A percentile compares a stretch with the other conserved stretches of the same genome.
Conservation (phyloP, 305 asterid species). For the Solanum hybrid region DNA sequence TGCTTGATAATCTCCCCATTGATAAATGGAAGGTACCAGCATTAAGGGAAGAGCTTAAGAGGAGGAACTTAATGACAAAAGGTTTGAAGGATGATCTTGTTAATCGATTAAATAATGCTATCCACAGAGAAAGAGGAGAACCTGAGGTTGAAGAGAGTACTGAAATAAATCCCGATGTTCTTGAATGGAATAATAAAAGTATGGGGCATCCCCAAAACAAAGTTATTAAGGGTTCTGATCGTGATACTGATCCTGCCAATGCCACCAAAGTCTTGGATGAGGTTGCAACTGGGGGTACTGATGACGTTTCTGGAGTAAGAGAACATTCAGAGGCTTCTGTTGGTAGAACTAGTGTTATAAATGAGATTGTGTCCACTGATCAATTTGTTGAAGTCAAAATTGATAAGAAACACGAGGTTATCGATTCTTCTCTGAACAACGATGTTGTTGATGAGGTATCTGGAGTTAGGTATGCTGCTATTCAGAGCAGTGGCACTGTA, state of each 20-base stretch:
- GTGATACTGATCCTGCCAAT: neutral
- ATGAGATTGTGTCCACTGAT: neutral
- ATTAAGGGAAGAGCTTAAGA: constrained; percentile 84
- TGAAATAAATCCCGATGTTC: neutral
- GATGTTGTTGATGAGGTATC: neutral
- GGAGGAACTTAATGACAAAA: constrained; percentile 40
- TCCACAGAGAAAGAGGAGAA: constrained; percentile 40
- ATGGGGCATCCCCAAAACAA: neutral
- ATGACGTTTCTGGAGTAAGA: neutral
- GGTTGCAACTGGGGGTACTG: neutral
- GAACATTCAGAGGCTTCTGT: neutral
- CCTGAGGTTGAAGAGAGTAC: constrained; percentile 2
- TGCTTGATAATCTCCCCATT: constrained; percentile 51
- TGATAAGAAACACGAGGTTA: neutral
- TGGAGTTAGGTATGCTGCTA: neutral
- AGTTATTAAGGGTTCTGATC: neutral
- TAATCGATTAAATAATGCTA: constrained; percentile 63
- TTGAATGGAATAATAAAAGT: neutral
- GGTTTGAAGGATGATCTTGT: constrained; percentile 83
- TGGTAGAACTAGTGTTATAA: neutral
- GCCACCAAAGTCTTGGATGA: neutral
- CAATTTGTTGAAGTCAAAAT: neutral
- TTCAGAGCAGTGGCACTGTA: neutral
- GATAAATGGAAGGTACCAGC: constrained; percentile 83
- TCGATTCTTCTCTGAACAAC: neutral